Conservation (phyloP, 2,329 filamentous ascomycete species). For the Monilinia aucupariae region DNA sequence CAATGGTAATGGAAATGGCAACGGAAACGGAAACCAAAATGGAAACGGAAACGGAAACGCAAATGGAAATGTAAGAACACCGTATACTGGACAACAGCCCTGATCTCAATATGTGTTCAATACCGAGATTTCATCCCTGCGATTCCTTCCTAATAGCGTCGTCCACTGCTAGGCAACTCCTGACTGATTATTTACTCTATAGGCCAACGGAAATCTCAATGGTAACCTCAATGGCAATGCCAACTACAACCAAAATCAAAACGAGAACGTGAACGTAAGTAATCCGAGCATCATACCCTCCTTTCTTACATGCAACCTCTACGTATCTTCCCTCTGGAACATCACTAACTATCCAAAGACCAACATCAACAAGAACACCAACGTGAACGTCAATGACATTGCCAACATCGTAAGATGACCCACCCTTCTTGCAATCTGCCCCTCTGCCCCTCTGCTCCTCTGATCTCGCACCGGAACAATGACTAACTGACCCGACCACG, state of each 20-base stretch:
- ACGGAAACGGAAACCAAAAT: background rate
- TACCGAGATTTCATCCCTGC: background rate
- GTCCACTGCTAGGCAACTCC: background rate
- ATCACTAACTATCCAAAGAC: background rate
- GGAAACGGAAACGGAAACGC: background rate
- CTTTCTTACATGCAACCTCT: too few species aligned
- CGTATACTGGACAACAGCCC: too few species aligned
- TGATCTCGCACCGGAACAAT: background rate
- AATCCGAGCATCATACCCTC: background rate
- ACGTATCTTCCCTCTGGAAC: background rate
- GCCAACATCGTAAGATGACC: background rate
- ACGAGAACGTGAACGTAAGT: conserved; percentile 1
- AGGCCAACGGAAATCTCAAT: background rate
- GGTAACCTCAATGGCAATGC: background rate
- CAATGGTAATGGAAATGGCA: background rate
- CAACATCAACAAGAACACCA: conserved; percentile 5
- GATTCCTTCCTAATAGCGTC: too few species aligned
- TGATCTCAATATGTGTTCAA: too few species aligned
- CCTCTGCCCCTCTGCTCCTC: too few species aligned
- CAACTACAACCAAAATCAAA: background rate
- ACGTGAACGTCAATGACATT: background rate
- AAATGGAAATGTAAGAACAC: background rate
- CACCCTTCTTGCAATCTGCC: background rate
- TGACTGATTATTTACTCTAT: background rate
- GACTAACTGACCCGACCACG: background rate